Evolutionary conservation across 176 grass and related monocot species (phyloP), one percentile per base, ranked within the genome.

Genomic region (Panicum miliaceum): DNA sequence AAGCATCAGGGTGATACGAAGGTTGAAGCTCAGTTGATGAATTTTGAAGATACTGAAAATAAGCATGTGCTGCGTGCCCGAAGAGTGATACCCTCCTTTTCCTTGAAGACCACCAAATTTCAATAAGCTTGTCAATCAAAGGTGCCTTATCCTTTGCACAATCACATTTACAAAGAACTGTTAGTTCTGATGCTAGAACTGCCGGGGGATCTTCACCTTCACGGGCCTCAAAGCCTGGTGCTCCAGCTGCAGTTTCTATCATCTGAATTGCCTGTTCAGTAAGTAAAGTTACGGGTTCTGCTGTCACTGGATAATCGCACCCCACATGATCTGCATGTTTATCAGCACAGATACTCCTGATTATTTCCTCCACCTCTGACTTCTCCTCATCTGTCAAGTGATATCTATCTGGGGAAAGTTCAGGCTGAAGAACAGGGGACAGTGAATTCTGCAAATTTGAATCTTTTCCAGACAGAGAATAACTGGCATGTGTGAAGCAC

Each of bases 1-100:
- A 77, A 73, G 79, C 16, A 75, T 98, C 79, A 73, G 22, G 65
- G 56, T 86, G 78, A 82, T 88, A 81, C 40, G 51, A 71, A 78
- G 85, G 61, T 64, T 90, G 78, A 90, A 86, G 42, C 77, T 90
- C 94, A 75, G 73, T 68, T 81, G 95, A 98, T 51, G 92, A 93
- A 90, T 90, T 72, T 48, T 85, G 90, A 84, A 98, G 96, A 73
- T 93, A 95, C 83, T 95, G 85, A 86, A 95, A 95, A 86, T 91
- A 98, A 74, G 92, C 92, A 93, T 82, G 81, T 79, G 96, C 96
- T 59, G 96, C 90, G 85, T 95, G 86, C 64, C 91, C 87, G 57
- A 93, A 98, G 67, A 98, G 82, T 68, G 93, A 93, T 54, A 95
- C 90, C 76, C 87, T 93, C 85, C 92, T 95, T 78, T 80, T 66